Percentiles rank a stretch among this genome's conserved stretches.
These are phyloP conservation scores for Salix purpurea DNA, from an alignment of 345 rosid species.

Conservation along the genomic window DNA sequence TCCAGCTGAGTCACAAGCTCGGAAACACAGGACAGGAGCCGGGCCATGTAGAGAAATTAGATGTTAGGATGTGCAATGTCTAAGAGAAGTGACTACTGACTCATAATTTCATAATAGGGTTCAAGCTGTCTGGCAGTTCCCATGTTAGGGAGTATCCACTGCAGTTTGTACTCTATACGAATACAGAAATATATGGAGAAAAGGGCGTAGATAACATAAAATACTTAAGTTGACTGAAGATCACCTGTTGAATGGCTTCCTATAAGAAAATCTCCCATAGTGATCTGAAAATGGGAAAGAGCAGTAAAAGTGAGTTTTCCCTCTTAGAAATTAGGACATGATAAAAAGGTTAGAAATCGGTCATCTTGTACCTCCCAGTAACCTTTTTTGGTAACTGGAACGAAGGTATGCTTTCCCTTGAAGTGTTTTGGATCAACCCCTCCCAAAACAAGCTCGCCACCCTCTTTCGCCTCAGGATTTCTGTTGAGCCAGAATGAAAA, in stretches of 20 bases:
- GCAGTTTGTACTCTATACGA: background rate
- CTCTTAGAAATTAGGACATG: background rate
- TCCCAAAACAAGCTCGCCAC: constrained; percentile 86
- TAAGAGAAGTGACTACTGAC: background rate
- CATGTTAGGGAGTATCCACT: background rate
- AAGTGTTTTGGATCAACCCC: constrained; percentile 61
- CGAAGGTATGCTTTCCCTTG: constrained; percentile 67
- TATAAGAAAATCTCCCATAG: constrained; percentile 64
- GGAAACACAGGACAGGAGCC: background rate
- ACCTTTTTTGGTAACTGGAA: constrained; percentile 63
- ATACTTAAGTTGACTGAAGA: background rate
- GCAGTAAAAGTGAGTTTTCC: constrained; percentile 5
- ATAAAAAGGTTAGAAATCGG: background rate
- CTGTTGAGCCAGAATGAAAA: constrained; percentile 82
- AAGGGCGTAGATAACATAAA: background rate
- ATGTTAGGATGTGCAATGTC: background rate
- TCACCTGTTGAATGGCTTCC: constrained; percentile 60
- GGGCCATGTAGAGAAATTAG: background rate
- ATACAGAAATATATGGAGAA: background rate
- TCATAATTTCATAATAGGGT: background rate
- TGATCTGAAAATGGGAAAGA: constrained; percentile 40
- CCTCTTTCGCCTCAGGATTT: constrained; percentile 38
- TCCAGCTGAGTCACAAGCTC: background rate
- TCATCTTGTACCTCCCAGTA: constrained; percentile 64
- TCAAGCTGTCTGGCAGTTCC: background rate